These are phyloP conservation scores for Ramularia endophylla DNA, from an alignment of 2,329 filamentous ascomycete species.

Conservation along the genomic window DNA sequence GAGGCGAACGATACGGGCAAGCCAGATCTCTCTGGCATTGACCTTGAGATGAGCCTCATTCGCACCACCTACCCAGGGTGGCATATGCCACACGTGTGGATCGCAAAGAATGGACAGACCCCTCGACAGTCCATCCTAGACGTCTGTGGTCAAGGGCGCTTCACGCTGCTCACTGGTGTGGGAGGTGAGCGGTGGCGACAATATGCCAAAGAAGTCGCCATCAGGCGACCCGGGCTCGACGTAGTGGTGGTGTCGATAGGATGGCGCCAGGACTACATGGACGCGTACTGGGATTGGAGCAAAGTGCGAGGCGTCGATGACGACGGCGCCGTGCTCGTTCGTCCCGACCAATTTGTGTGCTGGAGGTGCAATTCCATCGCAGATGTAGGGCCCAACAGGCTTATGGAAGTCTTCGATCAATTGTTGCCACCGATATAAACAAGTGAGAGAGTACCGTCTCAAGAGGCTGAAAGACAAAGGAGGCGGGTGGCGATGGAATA, in stretches of 20 bases:
- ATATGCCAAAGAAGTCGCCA: conserved; percentile 38
- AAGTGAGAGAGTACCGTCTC: too few relatives aligned
- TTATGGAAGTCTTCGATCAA: too few relatives aligned
- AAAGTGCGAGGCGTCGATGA: conserved; percentile 48
- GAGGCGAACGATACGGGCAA: conserved; percentile 35
- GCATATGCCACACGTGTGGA: conserved; percentile 56
- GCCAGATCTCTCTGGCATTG: background rate
- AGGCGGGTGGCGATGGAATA: too few relatives aligned
- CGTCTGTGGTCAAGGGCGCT: conserved; percentile 49
- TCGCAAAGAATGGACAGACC: conserved; percentile 44
- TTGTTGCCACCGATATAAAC: too few relatives aligned
- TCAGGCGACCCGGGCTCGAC: conserved; percentile 36
- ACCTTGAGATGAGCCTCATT: conserved; percentile 36
- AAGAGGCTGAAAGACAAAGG: too few relatives aligned
- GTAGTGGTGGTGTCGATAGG: conserved; percentile 40
- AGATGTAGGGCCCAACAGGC: too few relatives aligned
- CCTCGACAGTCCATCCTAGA: conserved; percentile 51
- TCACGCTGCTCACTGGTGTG: conserved; percentile 37
- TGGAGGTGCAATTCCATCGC: too few relatives aligned
- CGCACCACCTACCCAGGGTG: conserved; percentile 52
- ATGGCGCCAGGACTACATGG: conserved; percentile 46
- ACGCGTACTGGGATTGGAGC: conserved; percentile 55
- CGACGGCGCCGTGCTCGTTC: conserved; percentile 49
- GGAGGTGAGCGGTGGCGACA: conserved; percentile 48
- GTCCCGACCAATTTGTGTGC: conserved; percentile 53